A percentile compares a stretch with the other conserved stretches of the same genome.
Conservation (phyloP, 495 filamentous ascomycete genomes). For the Aspergillus sclerotioniger region DNA sequence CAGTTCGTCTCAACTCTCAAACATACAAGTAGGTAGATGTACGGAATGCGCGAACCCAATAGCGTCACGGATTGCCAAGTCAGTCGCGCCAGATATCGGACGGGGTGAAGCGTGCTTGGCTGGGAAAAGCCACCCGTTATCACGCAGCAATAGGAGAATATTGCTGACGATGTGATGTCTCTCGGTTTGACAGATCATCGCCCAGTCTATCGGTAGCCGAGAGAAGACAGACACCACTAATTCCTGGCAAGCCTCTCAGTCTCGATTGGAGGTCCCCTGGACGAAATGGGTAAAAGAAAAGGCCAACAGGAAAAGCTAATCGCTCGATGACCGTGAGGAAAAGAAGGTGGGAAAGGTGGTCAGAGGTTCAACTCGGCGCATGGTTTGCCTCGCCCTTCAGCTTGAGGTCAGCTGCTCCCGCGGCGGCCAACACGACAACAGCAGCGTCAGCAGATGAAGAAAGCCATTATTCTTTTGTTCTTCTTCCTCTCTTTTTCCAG, state of each 20-base stretch:
- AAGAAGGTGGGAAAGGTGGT: no score
- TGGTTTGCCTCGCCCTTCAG: conserved; percentile 11
- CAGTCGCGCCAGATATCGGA: conserved; percentile 5
- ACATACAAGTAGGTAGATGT: no score
- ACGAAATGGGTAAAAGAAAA: conserved; percentile 1
- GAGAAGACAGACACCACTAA: background rate
- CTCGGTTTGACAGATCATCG: conserved; percentile 19
- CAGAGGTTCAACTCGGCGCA: background rate
- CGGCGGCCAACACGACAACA: conserved; percentile 3
- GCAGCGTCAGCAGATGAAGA: background rate
- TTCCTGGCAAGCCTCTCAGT: background rate
- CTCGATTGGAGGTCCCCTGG: background rate
- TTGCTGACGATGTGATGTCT: conserved; percentile 19
- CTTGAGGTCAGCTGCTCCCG: conserved; percentile 18
- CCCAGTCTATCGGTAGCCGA: background rate
- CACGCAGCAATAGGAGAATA: conserved; percentile 24
- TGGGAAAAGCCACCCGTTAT: conserved; percentile 17
- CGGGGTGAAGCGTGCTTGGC: conserved; percentile 11
- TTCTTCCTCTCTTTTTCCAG: no score
- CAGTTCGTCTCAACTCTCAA: conserved; percentile 2
- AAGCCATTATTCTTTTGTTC: background rate
- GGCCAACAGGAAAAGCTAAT: background rate
- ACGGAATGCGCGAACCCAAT: background rate
- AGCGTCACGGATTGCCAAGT: conserved; percentile 7
- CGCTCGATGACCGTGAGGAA: no score